Percentiles rank a stretch among this genome's conserved stretches.
phyloP scores from a whole-genome alignment of 164 flowering plant species.

The Warburgia ugandensis region DNA sequence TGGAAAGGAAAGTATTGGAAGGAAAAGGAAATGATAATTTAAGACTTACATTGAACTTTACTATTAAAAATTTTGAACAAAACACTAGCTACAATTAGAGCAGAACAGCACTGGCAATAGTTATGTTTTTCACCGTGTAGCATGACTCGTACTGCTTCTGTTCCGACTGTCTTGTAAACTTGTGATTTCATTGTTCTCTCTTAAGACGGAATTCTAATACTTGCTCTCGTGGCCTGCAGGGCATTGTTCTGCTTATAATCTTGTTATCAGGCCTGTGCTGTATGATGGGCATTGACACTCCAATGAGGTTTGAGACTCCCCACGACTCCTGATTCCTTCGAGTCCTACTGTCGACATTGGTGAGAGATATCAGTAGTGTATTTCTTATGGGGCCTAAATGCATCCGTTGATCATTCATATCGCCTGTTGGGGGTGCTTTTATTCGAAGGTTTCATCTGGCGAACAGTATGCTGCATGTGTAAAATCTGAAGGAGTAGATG shows the following conservation, averaged over 20 bases:
- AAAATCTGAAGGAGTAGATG: too few species aligned
- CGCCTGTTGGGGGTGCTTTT: neutral
- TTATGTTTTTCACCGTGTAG: too few species aligned
- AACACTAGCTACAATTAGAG: too few species aligned
- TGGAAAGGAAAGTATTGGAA: too few species aligned
- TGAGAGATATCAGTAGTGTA: constrained; percentile 4
- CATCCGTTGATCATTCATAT: neutral
- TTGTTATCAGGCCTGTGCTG: constrained; percentile 87
- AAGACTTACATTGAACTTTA: too few species aligned
- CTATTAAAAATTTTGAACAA: too few species aligned
- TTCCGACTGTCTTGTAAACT: neutral
- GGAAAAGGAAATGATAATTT: too few species aligned
- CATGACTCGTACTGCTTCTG: too few species aligned
- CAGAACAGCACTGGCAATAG: too few species aligned
- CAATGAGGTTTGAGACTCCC: constrained; percentile 81
- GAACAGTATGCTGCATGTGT: too few species aligned
- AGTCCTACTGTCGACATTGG: neutral
- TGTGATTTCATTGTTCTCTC: neutral
- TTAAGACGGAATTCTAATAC: neutral
- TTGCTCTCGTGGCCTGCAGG: constrained; percentile 42
- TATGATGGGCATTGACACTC: constrained; percentile 96
- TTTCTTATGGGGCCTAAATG: constrained; percentile 5
- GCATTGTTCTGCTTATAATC: constrained; percentile 72
- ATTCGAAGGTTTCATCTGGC: too few species aligned
- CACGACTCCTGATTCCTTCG: constrained; percentile 51